These are phyloP conservation scores for Coprinopsis sp. DNA, from an alignment of 768 basidiomycete genomes.

Conservation along the genomic window DNA sequence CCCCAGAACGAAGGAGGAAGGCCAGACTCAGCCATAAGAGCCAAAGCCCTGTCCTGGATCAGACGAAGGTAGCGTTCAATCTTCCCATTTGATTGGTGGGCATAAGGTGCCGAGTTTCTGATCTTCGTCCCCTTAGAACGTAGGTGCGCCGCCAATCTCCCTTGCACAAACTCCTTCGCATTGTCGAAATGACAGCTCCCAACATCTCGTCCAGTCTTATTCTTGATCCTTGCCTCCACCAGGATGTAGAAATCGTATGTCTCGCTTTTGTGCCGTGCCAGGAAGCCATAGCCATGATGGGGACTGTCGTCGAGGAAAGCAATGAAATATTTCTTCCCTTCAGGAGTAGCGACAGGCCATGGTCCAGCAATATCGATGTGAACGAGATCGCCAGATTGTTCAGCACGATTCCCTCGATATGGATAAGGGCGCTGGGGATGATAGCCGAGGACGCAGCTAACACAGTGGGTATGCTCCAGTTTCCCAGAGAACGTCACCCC, in stretches of 20 bases:
- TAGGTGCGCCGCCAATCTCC: not conserved
- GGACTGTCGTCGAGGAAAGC: too few relatives aligned
- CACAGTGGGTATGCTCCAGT: constrained; percentile 9
- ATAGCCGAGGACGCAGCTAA: constrained; percentile 22
- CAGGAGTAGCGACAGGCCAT: constrained; percentile 12
- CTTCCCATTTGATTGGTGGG: constrained; percentile 31
- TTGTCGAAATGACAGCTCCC: too few relatives aligned
- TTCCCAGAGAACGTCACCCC: constrained; percentile 12
- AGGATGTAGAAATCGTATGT: too few relatives aligned
- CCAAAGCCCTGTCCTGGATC: constrained; percentile 18
- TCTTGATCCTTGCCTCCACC: too few relatives aligned
- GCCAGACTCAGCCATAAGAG: constrained; percentile 23
- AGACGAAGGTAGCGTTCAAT: constrained; percentile 25
- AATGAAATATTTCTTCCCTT: constrained; percentile 9
- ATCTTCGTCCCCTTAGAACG: not conserved
- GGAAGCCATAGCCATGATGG: too few relatives aligned
- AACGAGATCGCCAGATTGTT: constrained; percentile 16
- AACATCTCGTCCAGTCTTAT: too few relatives aligned
- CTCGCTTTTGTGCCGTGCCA: too few relatives aligned
- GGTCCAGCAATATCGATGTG: constrained; percentile 25
- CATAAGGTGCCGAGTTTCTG: constrained; percentile 18
- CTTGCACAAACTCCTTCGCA: not conserved
- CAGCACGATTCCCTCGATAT: constrained; percentile 10
- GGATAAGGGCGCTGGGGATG: too few relatives aligned
- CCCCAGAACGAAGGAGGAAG: constrained; percentile 22